Evolutionary conservation across 345 rosid genomes (phyloP), one percentile per base, ranked within the genome.

Genomic region (Clarkia xantiana): DNA sequence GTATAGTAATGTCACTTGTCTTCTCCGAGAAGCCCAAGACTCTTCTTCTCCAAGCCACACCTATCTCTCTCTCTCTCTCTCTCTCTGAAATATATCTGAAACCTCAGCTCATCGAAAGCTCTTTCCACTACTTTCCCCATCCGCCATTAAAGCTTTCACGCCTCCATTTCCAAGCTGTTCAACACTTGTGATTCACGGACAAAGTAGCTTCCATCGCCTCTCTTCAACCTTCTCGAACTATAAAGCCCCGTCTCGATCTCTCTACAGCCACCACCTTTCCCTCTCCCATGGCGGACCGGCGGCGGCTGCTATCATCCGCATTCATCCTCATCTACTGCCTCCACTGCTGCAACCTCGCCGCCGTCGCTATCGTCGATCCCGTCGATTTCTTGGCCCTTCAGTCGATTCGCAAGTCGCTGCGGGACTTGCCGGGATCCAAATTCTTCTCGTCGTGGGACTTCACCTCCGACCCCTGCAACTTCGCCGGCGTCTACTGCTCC

Each of bases 401-500:
- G 60, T 80, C 96, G 0, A 74, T 90, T 55, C 63, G 94, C 42
- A 90, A 86, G 45, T 68, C 86, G 6, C 67, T 90, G 0, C 61
- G 71, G 15, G 93, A 86, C 58, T 62, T 79, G 58, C 93, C 88
- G 0, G 94, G 96, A 15, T 90, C 98, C n/a, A 73, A 62, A 45
- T 90, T 81, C 69, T 90, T 90, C 64, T 65, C 76, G 54, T 74
- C 93, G 0, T 86, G 98, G 98, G 96, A 90, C 51, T 86, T 83
- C 70, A 90, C 98, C 18, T 70, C 94, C 18, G 98, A 90, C 42
- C 98, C 98, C 7, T 90, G 98, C 49, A 81, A 62, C 63, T 90
- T 90, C 64, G 76, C 79, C 47, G 94, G 98, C 16, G 94, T 90
- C 60, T 83, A 67, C 67, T 90, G 98, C 19, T 82, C 76, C 6